Evolutionary conservation across 2,329 filamentous ascomycete genomes (phyloP).

Genomic region (Ceratocystiopsis sp.): DNA sequence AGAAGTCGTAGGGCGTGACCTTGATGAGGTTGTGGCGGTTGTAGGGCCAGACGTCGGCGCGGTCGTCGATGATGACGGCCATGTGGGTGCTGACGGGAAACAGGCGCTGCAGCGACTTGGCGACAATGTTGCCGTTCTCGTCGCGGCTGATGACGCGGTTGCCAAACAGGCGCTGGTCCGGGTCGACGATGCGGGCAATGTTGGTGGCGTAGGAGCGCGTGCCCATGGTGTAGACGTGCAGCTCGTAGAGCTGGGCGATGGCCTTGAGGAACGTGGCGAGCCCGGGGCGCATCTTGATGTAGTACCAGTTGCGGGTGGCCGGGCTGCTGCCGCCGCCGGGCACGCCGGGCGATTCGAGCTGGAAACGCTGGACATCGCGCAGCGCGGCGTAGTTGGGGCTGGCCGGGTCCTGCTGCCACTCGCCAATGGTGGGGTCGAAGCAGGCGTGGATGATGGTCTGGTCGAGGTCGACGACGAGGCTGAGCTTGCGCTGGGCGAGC

Average conservation of each 20-base stretch:
- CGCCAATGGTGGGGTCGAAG: slow-evolving; percentile 86
- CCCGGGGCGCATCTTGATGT: slow-evolving; percentile 91
- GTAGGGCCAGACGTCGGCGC: slow-evolving; percentile 83
- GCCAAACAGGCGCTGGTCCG: slow-evolving; percentile 74
- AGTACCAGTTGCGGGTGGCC: slow-evolving; percentile 73
- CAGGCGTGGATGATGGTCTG: slow-evolving; percentile 98
- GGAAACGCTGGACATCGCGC: slow-evolving; percentile 75
- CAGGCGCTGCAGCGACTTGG: slow-evolving; percentile 75
- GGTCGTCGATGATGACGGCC: slow-evolving; percentile 97
- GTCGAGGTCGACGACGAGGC: slow-evolving; percentile 88
- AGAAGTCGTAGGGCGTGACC: slow-evolving; percentile 91
- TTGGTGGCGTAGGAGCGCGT: slow-evolving; percentile 89
- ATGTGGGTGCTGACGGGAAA: slow-evolving; percentile 97
- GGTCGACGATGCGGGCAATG: slow-evolving; percentile 86
- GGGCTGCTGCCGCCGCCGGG: slow-evolving; percentile 52
- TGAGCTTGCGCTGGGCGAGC: slow-evolving; percentile 66
- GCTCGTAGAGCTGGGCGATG: slow-evolving; percentile 68
- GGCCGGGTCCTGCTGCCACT: slow-evolving; percentile 78
- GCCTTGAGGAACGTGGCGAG: slow-evolving; percentile 63
- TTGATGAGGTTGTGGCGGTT: slow-evolving; percentile 90
- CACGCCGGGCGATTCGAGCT: slow-evolving; percentile 88
- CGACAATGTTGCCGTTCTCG: slow-evolving; percentile 83
- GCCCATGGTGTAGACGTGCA: slow-evolving; percentile 99
- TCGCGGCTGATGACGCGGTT: slow-evolving; percentile 92
- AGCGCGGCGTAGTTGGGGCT: slow-evolving; percentile 88